Conservation (phyloP, 1,284 basidiomycete genomes). For the Vanrija humicola region DNA sequence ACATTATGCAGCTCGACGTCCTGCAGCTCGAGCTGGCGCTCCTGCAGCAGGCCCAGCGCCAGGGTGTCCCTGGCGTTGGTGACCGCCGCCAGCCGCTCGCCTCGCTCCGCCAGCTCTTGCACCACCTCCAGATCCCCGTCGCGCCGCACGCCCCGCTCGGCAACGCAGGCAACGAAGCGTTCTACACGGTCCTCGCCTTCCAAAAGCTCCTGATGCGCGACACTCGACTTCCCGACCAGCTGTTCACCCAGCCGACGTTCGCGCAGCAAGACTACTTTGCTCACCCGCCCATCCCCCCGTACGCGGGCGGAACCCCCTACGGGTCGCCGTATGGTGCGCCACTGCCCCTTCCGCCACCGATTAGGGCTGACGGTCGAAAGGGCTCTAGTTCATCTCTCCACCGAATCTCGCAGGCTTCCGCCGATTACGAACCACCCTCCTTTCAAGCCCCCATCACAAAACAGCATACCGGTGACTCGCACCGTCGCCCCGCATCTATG, state of each 20-base stretch:
- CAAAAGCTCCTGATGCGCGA: slow-evolving; percentile 48
- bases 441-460: slow-evolving; percentile 15
- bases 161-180: slow-evolving; percentile 50
- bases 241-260: slow-evolving; percentile 23
- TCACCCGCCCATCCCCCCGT: slow-evolving; percentile 1
- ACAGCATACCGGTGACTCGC: slow-evolving; percentile 13
- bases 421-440: slow-evolving; percentile 18
- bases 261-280: slow-evolving; percentile 9
- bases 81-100: slow-evolving; percentile 35
- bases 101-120: slow-evolving; percentile 36
- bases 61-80: slow-evolving; percentile 32
- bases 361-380: slow-evolving; percentile 9
- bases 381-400: slow-evolving; percentile 13
- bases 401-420: slow-evolving; percentile 8
- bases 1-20: slow-evolving; percentile 67
- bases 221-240: slow-evolving; percentile 37
- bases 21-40: slow-evolving; percentile 40
- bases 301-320: slow-evolving; percentile 3
- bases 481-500: too few relatives aligned
- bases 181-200: slow-evolving; percentile 48
- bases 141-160: slow-evolving; percentile 43
- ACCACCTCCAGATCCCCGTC: slow-evolving; percentile 45
- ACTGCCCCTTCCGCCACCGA: slow-evolving; percentile 20
- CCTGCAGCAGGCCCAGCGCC: slow-evolving; percentile 36
- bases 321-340: slow-evolving; percentile 5